Evolutionary conservation across 2,329 filamentous ascomycete species (phyloP), one percentile per base, ranked within the genome.

Genomic region (Fragosphaeria purpurea): DNA sequence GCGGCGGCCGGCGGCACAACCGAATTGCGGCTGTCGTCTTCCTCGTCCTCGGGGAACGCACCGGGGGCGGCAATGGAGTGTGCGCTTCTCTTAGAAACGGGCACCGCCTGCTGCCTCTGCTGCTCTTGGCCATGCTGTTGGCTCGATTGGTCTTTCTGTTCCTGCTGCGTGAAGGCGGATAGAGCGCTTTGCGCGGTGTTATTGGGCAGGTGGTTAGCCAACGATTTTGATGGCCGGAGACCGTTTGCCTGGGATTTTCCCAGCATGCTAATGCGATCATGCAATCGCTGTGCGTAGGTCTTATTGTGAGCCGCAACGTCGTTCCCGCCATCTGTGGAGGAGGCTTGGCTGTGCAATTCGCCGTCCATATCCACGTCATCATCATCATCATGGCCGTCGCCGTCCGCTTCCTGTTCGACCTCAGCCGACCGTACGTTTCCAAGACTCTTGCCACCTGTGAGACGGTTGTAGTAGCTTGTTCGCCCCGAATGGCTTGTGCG

Each of bases 281-380:
- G 89, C 12, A 98, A 73, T 42, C 87, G 77, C 65, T 97, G 90
- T 0, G 93, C 95, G n/a, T 93, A 94, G 0, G 88, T 90, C 64
- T 94, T 94, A 67, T 82, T 88, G 61, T 91, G 84, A 2, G 76
- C 66, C 6, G 76, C 74, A 34, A 73, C 72, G 42, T 75, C 75
- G 1, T 67, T 65, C 12, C 73, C 68, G 7, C 65, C 65, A 40
- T 74, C 73, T 2, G 70, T 68, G 31, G 80, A 22, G 22, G 75
- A 35, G 71, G 65, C 30, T 66, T 61, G 6, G 60, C 56, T 3
- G 61, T 59, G 13, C 65, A 60, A 5, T 70, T 62, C n/a, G 71
- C 63, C 22, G 22, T 77, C 67, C 50, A 73, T 59, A 41, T 82
- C 72, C 67, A 77, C 74, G 5, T 74, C 74, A 38, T 80, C 74